phyloP scores from a whole-genome alignment of 345 rosid genomes.

The Citrus sp. region DNA sequence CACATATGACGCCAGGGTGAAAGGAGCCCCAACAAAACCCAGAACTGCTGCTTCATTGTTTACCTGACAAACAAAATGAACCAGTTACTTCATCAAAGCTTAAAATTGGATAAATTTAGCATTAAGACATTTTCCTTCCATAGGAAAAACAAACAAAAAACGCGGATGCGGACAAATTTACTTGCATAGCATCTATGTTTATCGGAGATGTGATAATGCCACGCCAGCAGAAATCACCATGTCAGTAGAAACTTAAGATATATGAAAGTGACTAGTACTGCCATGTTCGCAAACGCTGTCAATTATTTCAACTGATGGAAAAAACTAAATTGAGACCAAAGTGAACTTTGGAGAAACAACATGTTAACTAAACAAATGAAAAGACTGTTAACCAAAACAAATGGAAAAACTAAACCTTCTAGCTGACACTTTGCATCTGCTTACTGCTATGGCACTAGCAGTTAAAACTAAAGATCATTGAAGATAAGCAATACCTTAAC shows the following conservation, averaged over 20 bases:
- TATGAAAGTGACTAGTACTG: background rate
- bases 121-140: background rate
- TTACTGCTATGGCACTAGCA: background rate
- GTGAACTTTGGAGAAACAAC: background rate
- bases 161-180: background rate
- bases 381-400: background rate
- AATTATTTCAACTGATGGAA: background rate
- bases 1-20: conserved; percentile 91
- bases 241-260: background rate
- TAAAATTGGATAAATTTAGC: background rate
- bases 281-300: background rate
- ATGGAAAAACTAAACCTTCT: background rate
- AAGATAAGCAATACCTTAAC: background rate
- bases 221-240: background rate
- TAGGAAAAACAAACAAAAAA: no score
- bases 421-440: background rate
- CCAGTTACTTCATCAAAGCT: background rate
- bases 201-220: background rate
- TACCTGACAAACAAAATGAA: conserved; percentile 43
- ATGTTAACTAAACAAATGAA: background rate
- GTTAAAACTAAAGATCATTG: background rate
- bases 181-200: background rate
- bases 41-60: conserved; percentile 75
- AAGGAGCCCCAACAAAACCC: conserved; percentile 98
- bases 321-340: background rate